A percentile compares a stretch with the other conserved stretches of the same genome.
Evolutionary conservation across 164 flowering plant genomes (phyloP).

Genomic region (Malania oleifera): DNA sequence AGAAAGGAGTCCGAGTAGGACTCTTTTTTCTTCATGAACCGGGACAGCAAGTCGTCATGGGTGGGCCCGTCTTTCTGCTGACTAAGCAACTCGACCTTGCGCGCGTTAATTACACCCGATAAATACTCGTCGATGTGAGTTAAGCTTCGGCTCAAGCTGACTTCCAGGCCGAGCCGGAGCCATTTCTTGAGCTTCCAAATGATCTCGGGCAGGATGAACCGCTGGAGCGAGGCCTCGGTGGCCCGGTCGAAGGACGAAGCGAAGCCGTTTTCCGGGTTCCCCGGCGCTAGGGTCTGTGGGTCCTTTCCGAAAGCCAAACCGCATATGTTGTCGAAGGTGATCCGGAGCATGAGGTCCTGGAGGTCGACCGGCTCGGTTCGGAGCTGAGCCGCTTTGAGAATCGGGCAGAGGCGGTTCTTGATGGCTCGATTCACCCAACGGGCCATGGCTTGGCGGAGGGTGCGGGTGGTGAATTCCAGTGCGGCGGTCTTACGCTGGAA

Average conservation of each 20-base stretch:
- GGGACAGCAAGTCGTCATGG: conserved; percentile 58
- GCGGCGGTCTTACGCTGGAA: conserved; percentile 74
- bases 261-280: conserved; percentile 47
- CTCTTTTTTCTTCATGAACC: conserved; percentile 71
- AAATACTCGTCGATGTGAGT: conserved; percentile 43
- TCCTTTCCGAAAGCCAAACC: conserved; percentile 70
- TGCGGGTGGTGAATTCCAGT: conserved; percentile 67
- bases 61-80: conserved; percentile 30
- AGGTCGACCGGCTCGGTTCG: conserved; percentile 41
- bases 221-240: conserved; percentile 64
- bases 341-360: conserved; percentile 60
- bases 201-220: conserved; percentile 57
- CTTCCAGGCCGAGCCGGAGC: conserved; percentile 65
- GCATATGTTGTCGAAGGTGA: conserved; percentile 71
- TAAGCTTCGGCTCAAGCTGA: conserved; percentile 57
- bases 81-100: conserved; percentile 48
- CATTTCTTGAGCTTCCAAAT: conserved; percentile 60
- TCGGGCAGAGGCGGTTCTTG: conserved; percentile 42
- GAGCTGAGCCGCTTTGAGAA: conserved; percentile 38
- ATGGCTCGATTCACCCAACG: conserved; percentile 70
- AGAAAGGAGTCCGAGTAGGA: conserved; percentile 51
- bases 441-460: conserved; percentile 77
- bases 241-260: conserved; percentile 64
- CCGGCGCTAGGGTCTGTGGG: conserved; percentile 53
- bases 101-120: conserved; percentile 39